Evolutionary conservation across 176 grass and related monocot species (phyloP), one percentile per base, ranked within the genome.

Genomic region (Triticum timopheevii): DNA sequence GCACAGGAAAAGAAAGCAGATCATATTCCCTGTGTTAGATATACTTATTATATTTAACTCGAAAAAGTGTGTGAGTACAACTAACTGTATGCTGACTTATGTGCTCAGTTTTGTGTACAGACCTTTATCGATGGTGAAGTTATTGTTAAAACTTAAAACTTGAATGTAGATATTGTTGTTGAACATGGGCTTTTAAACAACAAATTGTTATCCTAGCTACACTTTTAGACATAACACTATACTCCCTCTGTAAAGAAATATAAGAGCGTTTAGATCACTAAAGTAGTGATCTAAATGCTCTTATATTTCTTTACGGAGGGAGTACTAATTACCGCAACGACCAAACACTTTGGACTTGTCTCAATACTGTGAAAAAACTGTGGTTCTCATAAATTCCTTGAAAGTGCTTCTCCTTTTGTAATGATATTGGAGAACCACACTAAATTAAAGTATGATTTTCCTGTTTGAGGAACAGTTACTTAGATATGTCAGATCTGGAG

Each of bases 401-500:
- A 33, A 40, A 82, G 12, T 80, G 40, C 11, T 76, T 54, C 38
- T 39, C 19, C 25, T 73, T 65, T 35, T 19, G 30, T 47, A 75
- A 24, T 73, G 6, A 40, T 65, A 45, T 54, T 56, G 19, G 61
- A 47, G 11, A 82, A 83, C 33, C 85, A 13, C n/a, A 19, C 61
- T 33, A 61, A n/a, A 5, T 23, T 4, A 28, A 73, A 13, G 19
- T n/a, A 8, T 20, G n/a, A 49, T 61, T 66, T 3, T 69, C n/a
- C 73, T 83, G 59, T 80, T 87, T 73, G 30, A 74, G 23, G 62
- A 75, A 61, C 16, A 25, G 6, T 17, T 19, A 27, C 66, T 50
- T 76, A 5, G 59, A 27, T 87, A 45, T 87, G 13, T 50, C 42
- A 19, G 24, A 13, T 23, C 11, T 88, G 85, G 85, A 85, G 81